phyloP scores from a whole-genome alignment of 345 rosid genomes.

The Citrus hindsii region DNA sequence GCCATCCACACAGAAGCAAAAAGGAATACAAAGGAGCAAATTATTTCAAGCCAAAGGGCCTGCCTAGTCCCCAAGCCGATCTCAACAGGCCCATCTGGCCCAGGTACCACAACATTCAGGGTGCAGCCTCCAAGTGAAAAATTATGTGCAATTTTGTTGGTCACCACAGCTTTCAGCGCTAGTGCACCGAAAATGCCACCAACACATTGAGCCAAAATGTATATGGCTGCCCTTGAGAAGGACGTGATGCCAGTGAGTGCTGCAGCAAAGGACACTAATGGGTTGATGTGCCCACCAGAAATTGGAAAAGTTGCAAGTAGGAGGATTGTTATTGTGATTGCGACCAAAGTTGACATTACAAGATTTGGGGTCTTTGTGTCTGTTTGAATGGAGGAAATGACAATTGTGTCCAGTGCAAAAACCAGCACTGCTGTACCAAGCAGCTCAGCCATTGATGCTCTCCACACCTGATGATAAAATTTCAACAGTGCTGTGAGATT shows the following conservation, averaged over 20 bases:
- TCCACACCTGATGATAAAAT: slow-evolving; percentile 23
- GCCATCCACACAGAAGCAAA: slow-evolving; percentile 42
- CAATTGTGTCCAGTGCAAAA: slow-evolving; percentile 30
- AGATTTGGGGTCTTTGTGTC: slow-evolving; percentile 22
- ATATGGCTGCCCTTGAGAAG: slow-evolving; percentile 17
- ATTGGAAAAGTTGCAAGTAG: slow-evolving; percentile 34
- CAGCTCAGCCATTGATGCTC: slow-evolving; percentile 35
- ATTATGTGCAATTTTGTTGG: slow-evolving; percentile 7
- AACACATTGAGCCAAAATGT: slow-evolving; percentile 34
- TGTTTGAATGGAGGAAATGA: slow-evolving; percentile 28
- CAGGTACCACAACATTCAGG: slow-evolving; percentile 12
- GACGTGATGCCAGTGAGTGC: slow-evolving; percentile 21
- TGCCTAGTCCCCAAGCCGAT: slow-evolving; percentile 13
- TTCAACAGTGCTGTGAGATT: neutral
- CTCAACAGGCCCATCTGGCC: slow-evolving; percentile 23
- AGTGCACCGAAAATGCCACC: slow-evolving; percentile 36
- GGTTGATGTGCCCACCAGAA: slow-evolving; percentile 45
- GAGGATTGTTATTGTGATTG: slow-evolving; percentile 17
- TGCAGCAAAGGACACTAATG: slow-evolving; percentile 32
- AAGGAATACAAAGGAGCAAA: slow-evolving; percentile 36
- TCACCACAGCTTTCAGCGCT: slow-evolving; percentile 28
- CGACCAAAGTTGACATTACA: slow-evolving; percentile 20
- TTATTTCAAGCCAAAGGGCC: slow-evolving; percentile 34
- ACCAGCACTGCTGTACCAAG: slow-evolving; percentile 25
- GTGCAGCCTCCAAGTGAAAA: slow-evolving; percentile 40